These are phyloP conservation scores for Echites panduratus DNA, from an alignment of 257 asterid genomes.

Conservation along the genomic window DNA sequence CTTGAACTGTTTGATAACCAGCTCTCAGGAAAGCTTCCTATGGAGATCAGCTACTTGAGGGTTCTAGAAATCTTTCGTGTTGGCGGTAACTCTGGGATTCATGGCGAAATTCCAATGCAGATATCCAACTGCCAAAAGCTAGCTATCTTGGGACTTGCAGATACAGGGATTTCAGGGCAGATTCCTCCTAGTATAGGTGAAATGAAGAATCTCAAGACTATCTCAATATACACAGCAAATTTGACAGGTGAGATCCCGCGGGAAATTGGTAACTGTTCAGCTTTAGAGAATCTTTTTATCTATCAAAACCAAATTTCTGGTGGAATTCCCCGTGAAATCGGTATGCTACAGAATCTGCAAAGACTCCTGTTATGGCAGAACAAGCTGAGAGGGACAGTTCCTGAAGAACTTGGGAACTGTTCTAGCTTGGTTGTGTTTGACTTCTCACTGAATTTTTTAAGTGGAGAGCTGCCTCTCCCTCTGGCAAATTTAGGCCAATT, in stretches of 20 bases:
- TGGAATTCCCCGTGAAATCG: constrained; percentile 47
- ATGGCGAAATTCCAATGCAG: constrained; percentile 55
- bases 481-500: constrained; percentile 31
- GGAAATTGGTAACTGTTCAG: constrained; percentile 51
- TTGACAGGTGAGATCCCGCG: constrained; percentile 54
- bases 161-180: constrained; percentile 53
- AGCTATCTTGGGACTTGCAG: constrained; percentile 53
- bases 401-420: constrained; percentile 50
- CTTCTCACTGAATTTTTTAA: constrained; percentile 52
- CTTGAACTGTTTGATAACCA: constrained; percentile 62
- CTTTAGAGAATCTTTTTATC: constrained; percentile 46
- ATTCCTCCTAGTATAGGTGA: constrained; percentile 49
- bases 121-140: constrained; percentile 52
- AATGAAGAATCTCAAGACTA: constrained; percentile 52
- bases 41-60: constrained; percentile 33
- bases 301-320: constrained; percentile 64
- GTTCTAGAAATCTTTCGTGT: constrained; percentile 53
- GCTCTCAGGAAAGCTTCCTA: constrained; percentile 43
- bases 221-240: constrained; percentile 57
- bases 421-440: constrained; percentile 49
- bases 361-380: constrained; percentile 57
- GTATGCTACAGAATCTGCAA: constrained; percentile 42
- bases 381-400: constrained; percentile 44
- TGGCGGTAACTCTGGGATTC: constrained; percentile 50
- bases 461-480: constrained; percentile 49